A percentile compares a stretch with the other conserved stretches of the same genome.
These are phyloP conservation scores for Talaromyces funiculosus DNA, from an alignment of 2,329 filamentous ascomycete genomes.

Conservation along the genomic window DNA sequence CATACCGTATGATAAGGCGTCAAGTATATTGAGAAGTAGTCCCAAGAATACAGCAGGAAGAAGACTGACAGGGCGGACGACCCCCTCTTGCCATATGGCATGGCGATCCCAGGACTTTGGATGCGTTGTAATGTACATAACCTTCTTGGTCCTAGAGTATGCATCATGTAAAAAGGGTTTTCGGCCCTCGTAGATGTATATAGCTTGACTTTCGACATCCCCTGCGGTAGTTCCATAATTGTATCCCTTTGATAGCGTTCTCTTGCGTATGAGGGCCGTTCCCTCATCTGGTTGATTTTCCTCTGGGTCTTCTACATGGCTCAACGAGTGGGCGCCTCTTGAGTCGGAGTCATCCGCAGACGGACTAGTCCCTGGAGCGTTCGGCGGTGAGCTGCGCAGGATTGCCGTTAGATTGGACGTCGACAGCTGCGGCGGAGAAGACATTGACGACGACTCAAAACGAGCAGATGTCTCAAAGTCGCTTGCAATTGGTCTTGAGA, in stretches of 20 bases:
- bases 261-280: slow-evolving; percentile 31
- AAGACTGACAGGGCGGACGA: slow-evolving; percentile 64
- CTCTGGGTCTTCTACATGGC: slow-evolving; percentile 14
- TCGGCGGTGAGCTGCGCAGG: slow-evolving; percentile 39
- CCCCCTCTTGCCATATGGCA: slow-evolving; percentile 56
- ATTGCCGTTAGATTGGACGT: slow-evolving; percentile 47
- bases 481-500: background rate
- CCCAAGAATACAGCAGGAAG: slow-evolving; percentile 85
- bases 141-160: slow-evolving; percentile 19
- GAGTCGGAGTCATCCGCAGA: slow-evolving; percentile 14
- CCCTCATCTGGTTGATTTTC: slow-evolving; percentile 29
- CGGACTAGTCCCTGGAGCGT: slow-evolving; percentile 17
- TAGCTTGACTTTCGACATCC: slow-evolving; percentile 29
- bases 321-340: slow-evolving; percentile 11
- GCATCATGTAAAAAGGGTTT: slow-evolving; percentile 11
- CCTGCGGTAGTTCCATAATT: slow-evolving; percentile 26
- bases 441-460: slow-evolving; percentile 2
- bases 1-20: slow-evolving; percentile 94
- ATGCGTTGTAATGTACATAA: slow-evolving; percentile 39
- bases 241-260: slow-evolving; percentile 23
- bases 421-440: slow-evolving; percentile 18
- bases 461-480: background rate
- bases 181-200: slow-evolving; percentile 6
- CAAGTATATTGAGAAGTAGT: slow-evolving; percentile 82
- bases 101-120: slow-evolving; percentile 68